A percentile compares a stretch with the other conserved stretches of the same genome.
These are phyloP conservation scores for Thielaviopsis musarum DNA, from an alignment of 2,329 filamentous ascomycete species.

Conservation along the genomic window DNA sequence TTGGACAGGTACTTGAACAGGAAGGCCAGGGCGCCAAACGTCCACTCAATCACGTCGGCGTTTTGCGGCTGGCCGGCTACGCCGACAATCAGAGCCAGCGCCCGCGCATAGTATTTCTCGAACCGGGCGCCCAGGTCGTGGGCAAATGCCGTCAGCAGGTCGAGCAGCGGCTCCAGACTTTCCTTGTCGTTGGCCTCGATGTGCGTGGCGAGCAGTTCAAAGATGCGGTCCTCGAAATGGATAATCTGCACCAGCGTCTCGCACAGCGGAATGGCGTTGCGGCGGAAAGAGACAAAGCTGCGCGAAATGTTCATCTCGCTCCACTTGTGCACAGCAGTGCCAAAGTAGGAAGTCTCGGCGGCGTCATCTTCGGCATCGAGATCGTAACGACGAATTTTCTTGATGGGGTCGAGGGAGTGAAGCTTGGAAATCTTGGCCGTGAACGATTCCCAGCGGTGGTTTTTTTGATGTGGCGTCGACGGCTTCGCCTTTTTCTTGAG, in stretches of 20 bases:
- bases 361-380: slow-evolving; percentile 65
- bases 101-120: slow-evolving; percentile 68
- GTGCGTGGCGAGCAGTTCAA: slow-evolving; percentile 57
- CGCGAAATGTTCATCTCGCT: slow-evolving; percentile 77
- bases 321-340: slow-evolving; percentile 73
- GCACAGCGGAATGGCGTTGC: slow-evolving; percentile 58
- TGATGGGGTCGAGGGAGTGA: slow-evolving; percentile 77
- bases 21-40: slow-evolving; percentile 84
- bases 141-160: slow-evolving; percentile 83
- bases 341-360: slow-evolving; percentile 72
- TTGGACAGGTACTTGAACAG: slow-evolving; percentile 93
- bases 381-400: slow-evolving; percentile 70
- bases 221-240: slow-evolving; percentile 75
- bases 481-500: slow-evolving; percentile 54
- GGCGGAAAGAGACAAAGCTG: slow-evolving; percentile 60
- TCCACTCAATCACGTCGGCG: slow-evolving; percentile 92
- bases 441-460: slow-evolving; percentile 85
- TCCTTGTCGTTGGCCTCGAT: slow-evolving; percentile 64
- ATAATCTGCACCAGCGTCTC: slow-evolving; percentile 86
- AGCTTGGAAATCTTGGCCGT: slow-evolving; percentile 78
- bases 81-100: slow-evolving; percentile 57
- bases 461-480: slow-evolving; percentile 58
- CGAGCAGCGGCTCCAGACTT: slow-evolving; percentile 70
- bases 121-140: slow-evolving; percentile 79
- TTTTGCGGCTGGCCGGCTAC: slow-evolving; percentile 64